These are phyloP conservation scores for Fraxinus excelsior DNA, from an alignment of 257 asterid species.

Conservation along the genomic window DNA sequence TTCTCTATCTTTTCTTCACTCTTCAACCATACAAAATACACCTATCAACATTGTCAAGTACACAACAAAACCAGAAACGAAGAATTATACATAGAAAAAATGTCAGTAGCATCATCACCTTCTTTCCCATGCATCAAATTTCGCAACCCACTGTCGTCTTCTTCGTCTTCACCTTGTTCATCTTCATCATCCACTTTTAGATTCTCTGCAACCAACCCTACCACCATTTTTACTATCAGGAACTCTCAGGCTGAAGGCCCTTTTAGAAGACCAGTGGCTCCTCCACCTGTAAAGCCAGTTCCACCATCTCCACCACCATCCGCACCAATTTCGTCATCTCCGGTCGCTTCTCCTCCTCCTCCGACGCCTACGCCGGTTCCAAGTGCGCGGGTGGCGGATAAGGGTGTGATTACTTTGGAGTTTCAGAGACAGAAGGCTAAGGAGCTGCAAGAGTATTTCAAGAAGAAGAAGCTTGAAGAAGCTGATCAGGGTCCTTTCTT, in stretches of 20 bases:
- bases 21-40: conserved; percentile 24
- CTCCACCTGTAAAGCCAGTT: conserved; percentile 77
- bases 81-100: conserved; percentile 11
- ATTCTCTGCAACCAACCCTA: conserved; percentile 36
- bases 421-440: conserved; percentile 97
- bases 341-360: conserved; percentile 41
- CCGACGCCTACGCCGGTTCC: conserved; percentile 37
- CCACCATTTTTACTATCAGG: conserved; percentile 41
- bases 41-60: not conserved
- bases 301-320: conserved; percentile 53
- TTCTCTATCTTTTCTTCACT: conserved; percentile 11
- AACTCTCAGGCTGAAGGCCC: conserved; percentile 89
- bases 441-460: conserved; percentile 91
- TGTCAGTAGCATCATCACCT: conserved; percentile 70
- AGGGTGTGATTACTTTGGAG: conserved; percentile 66
- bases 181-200: conserved; percentile 49
- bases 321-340: conserved; percentile 20
- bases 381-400: conserved; percentile 46
- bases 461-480: conserved; percentile 83
- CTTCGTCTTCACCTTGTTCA: conserved; percentile 37
- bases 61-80: conserved; percentile 2
- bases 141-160: conserved; percentile 30
- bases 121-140: conserved; percentile 57
- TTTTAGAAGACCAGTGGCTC: conserved; percentile 81
- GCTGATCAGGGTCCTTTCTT: conserved; percentile 92